Base-by-base conservation (phyloP, 768 basidiomycete species). In the Tylopilus cervinicoccineus region DNA sequence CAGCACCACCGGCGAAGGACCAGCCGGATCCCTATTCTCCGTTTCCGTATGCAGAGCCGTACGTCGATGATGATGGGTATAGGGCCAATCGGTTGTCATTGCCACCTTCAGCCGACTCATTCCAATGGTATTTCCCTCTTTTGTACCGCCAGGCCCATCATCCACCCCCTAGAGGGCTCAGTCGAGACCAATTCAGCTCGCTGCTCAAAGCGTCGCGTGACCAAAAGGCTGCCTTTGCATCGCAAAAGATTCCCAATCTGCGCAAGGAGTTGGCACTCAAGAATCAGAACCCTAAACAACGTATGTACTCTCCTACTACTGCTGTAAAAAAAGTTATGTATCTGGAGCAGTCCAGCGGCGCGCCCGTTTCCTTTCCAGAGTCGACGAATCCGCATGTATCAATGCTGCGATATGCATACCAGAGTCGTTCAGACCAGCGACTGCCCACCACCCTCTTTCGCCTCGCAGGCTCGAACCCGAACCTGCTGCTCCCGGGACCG, bases 211-310 rank as follows among this genome's bases (percentile, higher is more conserved):
- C 79, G 27, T 78, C 82, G 34, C 77, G 75, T 61, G 81, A 84
- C 54, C 73, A 79, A 56, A 79, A 78, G 58, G 65, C 71, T 16
- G 60, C 63, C 22, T 48, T 74, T 12, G 73, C 72, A 33, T 64
- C 63, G 38, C 83, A 76, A 65, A 76, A 69, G 63, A 66, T 66
- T 23, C 71, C 71, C 19, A 79, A 86, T 67, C 75, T 90, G 43
- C 80, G 84, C 55, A 87, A 81, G 68, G 84, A 89, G 67, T 79
- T 87, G 42, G 83, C 84, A 11, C 66, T 85, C 48, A 87, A 83
- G 66, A 77, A 76, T 43, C 86, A 88, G 67, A 79, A 75, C 70
- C 79, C 75, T 61, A 88, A 84, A 71, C 84, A 88, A 68, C 71
- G 89, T 90, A 64, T 57, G 78, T 73, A 23, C 26, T 53, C n/a